Conservation (phyloP, 352 stramenopile species). For the Globisporangium camurandrum region DNA sequence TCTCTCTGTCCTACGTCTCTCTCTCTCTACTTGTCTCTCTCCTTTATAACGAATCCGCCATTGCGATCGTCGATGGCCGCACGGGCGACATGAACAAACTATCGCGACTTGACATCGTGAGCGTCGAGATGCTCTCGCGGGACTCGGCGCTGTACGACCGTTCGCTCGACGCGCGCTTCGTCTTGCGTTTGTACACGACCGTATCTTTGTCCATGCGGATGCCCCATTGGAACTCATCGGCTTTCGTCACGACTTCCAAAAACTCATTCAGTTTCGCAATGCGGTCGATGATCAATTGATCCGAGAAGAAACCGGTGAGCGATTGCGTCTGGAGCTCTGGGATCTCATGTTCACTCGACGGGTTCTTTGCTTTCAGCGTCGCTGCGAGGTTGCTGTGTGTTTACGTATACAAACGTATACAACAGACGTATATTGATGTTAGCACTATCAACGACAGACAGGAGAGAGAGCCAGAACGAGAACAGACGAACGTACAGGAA, state of each 20-base stretch:
- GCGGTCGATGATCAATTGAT: conserved; percentile 79
- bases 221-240: conserved; percentile 82
- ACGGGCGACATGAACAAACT: conserved; percentile 64
- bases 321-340: conserved; percentile 78
- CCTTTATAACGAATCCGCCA: conserved; percentile 28
- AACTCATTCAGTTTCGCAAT: conserved; percentile 86
- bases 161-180: conserved; percentile 45
- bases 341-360: conserved; percentile 67
- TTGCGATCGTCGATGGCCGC: conserved; percentile 65
- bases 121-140: conserved; percentile 73
- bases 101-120: conserved; percentile 66
- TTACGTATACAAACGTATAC: neutral
- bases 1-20: too few relatives aligned
- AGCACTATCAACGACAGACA: neutral
- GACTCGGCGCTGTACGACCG: conserved; percentile 56
- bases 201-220: conserved; percentile 89
- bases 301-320: conserved; percentile 76
- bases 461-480: neutral
- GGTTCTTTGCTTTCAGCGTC: conserved; percentile 69
- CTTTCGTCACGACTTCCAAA: conserved; percentile 76
- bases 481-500: conserved; percentile 48
- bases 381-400: conserved; percentile 59
- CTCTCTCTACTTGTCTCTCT: too few relatives aligned
- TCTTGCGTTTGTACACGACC: conserved; percentile 87
- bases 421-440: neutral